These are phyloP conservation scores for Amylocystis lapponica DNA, from an alignment of 768 basidiomycete genomes.

Conservation along the genomic window DNA sequence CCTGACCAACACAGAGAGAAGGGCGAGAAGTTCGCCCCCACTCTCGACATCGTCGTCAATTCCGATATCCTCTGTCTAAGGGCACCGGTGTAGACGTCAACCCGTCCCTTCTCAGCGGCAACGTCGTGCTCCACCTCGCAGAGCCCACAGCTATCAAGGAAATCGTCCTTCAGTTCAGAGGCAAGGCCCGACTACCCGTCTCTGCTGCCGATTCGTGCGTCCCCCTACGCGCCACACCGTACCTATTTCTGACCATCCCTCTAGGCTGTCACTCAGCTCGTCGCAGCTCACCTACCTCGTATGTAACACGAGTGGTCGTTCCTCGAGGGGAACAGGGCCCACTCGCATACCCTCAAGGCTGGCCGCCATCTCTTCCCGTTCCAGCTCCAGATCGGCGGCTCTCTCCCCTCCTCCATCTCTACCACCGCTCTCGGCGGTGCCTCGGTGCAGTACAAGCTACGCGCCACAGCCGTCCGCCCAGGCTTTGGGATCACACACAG, in stretches of 20 bases:
- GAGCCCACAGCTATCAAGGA: conserved; percentile 84
- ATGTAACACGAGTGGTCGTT: conserved; percentile 91
- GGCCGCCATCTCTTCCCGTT: conserved; percentile 93
- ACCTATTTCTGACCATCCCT: neutral
- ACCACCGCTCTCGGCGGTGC: conserved; percentile 54
- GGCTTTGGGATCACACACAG: conserved; percentile 48
- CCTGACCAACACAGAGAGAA: conserved; percentile 31
- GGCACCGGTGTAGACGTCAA: conserved; percentile 83
- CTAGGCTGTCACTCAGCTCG: conserved; percentile 31
- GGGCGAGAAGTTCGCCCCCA: conserved; percentile 42
- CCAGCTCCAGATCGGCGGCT: conserved; percentile 78
- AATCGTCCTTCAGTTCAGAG: conserved; percentile 77
- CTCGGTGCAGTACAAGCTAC: conserved; percentile 81
- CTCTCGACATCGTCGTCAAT: conserved; percentile 74
- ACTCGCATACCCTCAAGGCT: conserved; percentile 89
- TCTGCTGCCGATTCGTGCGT: conserved; percentile 55
- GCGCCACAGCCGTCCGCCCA: conserved; percentile 75
- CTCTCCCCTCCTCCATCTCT: conserved; percentile 71
- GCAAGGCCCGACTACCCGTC: conserved; percentile 71
- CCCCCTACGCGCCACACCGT: conserved; percentile 5
- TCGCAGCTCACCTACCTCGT: conserved; percentile 53
- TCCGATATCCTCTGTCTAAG: conserved; percentile 63
- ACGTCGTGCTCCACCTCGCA: conserved; percentile 70
- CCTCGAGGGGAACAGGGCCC: conserved; percentile 74
- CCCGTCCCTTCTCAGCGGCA: conserved; percentile 74